Evolutionary conservation across 306 rosid species (phyloP), one percentile per base, ranked within the genome.

Genomic region (Medicago ruthenica): DNA sequence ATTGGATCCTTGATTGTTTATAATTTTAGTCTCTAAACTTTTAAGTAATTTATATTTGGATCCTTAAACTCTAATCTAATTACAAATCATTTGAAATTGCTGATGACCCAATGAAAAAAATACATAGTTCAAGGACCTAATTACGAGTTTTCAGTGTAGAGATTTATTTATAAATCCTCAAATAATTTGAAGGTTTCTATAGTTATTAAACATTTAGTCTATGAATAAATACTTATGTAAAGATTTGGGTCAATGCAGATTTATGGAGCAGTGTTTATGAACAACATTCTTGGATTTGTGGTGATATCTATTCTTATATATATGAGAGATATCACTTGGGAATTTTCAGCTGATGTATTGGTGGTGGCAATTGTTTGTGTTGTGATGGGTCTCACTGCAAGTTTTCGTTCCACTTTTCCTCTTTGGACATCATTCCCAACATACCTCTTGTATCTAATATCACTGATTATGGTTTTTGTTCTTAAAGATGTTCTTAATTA

Each of bases 201-300:
- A 27, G 31, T 27, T 27, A 27, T 34, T 34, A 34, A 34, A 34
- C 37, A n/a, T n/a, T n/a, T n/a, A 34, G 37, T 34, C 34, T 5
- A 31, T 31, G 7, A 34, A 34, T 34, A 34, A 34, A 34, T 34
- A 5, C 37, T 34, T 34, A 34, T 34, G 7, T 34, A 34, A 34
- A 34, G 37, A 34, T 42, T 42, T 4, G 15, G 69, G n/a, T 15
- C 18, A 66, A 73, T 84, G 89, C 86, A 89, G 95, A 84, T 89
- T 63, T 89, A 87, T 79, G 92, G 92, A 70, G 88, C 89, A 22
- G 95, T 87, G 67, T 84, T 82, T 75, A 86, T 89, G 95, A 87
- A 89, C 92, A 89, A 89, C 65, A 71, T 87, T 18, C 81, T 89
- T 14, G 88, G 90, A 3, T 83, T 89, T 63, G 86, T 81, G 64